Evolutionary conservation across 2,329 filamentous ascomycete genomes (phyloP), one percentile per base, ranked within the genome.

Genomic region (Polytolypa hystricis): DNA sequence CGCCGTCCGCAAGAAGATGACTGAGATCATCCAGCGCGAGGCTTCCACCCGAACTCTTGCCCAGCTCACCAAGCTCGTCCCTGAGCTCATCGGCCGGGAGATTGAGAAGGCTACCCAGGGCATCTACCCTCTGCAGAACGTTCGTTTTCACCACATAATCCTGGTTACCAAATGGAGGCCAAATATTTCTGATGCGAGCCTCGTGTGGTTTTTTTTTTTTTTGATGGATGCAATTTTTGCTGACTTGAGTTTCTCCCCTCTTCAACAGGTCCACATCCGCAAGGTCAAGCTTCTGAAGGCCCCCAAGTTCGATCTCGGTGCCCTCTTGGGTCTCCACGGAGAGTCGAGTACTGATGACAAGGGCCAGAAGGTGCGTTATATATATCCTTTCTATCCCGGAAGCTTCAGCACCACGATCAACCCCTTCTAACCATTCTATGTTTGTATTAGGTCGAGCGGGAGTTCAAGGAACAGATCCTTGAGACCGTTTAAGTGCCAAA

Each of bases 201-300:
- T n/a, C n/a, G 33, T 21, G 18, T 41, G 12, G 38, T 8, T n/a
- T 4, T 18, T 9, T 9, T 8, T 15, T 31, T 9, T 7, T 23
- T 19, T 27, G 17, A 14, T n/a, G n/a, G n/a, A 29, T 17, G 9
- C 17, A 17, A 15, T 38, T 28, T 43, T 17, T 35, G 79, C 87
- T 48, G 94, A 87, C 53, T 87, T 95, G 74, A 89, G 91, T 70
- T 98, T 98, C 72, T 98, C 96, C 74, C 91, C 91, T 55, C 83
- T 98, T 62, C 91, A 96, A 77, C 94, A 96, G 70, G 87, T 96
- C 61, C 91, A 98, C 77, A 94, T 98, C 70, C 87, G 91, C 71
- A 98, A 98, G 80, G 89, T 98, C 62, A 98, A 98, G 81, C 84
- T 98, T 56, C 76, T 98, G 56, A 98, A 98, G 81, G 69, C 81